Evolutionary conservation across 495 filamentous ascomycete species (phyloP), one percentile per base, ranked within the genome.

Genomic region (Echria macrotheca): DNA sequence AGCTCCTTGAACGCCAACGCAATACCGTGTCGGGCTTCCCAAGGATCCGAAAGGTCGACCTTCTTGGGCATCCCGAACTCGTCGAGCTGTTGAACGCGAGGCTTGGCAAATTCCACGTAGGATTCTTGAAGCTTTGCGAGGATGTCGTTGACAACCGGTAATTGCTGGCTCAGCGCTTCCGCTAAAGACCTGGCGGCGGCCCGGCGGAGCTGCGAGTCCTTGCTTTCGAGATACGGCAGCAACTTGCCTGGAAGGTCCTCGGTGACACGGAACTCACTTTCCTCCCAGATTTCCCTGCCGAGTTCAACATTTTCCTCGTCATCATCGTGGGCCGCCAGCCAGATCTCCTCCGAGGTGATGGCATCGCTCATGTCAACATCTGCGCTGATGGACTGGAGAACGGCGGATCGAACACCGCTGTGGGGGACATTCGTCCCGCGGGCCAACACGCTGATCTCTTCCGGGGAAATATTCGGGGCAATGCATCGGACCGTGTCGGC

Each of bases 11-110:
- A 91, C 12, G 90, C 85, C 10, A 91, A 70, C 8, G 86, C 91
- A 54, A 95, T 81, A 39, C 93, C 93, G 57, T 91, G 89, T 46
- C 93, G 77, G 12, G 78, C 77, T 60, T 95, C 89, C 90, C 91
- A 98, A 2, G 86, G 86, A 65, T 98, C 94, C 4, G 80, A 71
- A 10, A 85, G 72, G 55, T 96, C 85, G 50, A 80, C 76, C 65
- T 94, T 96, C 63, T 77, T 84, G 2, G 85, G 85, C 90, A 97
- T 91, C 40, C 93, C 93, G 60, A 86, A 97, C 44, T 87, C 85
- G 58, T 98, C 94, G 14, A 87, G 81, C 56, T 89, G 83, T 3
- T 87, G 86, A 14, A 82, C 77, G 40, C 83, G 82, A 5, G 89
- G 88, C 63, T 91, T 90, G 10, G 86, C 83, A 45, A 89, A 78